Evolutionary conservation across 345 rosid genomes (phyloP), one percentile per base, ranked within the genome.

Genomic region (Crucihimalaya himalaica): DNA sequence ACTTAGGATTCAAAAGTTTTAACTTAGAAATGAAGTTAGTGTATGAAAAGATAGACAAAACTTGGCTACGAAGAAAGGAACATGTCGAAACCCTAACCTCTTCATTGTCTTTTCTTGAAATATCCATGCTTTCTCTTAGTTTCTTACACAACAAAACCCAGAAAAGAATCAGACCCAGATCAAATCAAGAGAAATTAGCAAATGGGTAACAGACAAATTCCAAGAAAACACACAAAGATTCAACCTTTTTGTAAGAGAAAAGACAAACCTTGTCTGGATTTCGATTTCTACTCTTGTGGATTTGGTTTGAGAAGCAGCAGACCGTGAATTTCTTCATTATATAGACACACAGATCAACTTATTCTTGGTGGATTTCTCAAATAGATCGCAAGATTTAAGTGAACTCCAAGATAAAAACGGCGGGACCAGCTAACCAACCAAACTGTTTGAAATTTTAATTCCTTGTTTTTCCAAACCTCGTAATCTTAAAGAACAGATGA

Each of bases 341-440:
- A 77, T 77, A 77, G 0, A 4, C 32, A 39, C 19, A 51, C 16
- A 75, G 29, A 75, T 60, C 61, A 70, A 37, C 32, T n/a, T 63
- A 0, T 43, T 61, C 20, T 53, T 69, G 69, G 57, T 52, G 9
- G 70, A 68, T 42, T 45, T 68, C 31, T 23, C 68, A 60, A 68
- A 14, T 46, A 1, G 64, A 76, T 62, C 29, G 65, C 15, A 61
- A 48, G 70, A 69, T 76, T 69, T 31, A 77, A 77, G 80, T 77
- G 76, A 77, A 71, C 80, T 77, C 80, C 72, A 77, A 77, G 80
- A 68, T 19, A 61, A 15, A 62, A 50, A 19, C 64, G 2, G 63
- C 63, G 79, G 79, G 79, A 45, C 74, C 74, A 76, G 74, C 79
- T 43, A 69, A 35, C 74, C 58, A 76, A 76, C 75, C 58, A 62